phyloP scores from a whole-genome alignment of 345 rosid species.

The Populus alba region DNA sequence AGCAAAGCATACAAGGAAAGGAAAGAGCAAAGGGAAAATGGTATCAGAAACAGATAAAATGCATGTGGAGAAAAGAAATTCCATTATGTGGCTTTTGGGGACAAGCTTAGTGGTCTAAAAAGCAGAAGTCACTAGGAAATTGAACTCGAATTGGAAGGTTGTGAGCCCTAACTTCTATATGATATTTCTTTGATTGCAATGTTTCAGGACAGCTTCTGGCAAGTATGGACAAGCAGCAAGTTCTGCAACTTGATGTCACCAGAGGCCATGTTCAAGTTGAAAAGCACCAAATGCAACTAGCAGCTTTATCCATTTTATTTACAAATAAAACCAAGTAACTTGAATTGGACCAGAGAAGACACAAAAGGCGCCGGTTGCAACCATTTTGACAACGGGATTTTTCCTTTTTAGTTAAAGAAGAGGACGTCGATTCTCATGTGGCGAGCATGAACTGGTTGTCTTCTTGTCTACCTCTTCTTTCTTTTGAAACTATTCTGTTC shows the following conservation, averaged over 20 bases:
- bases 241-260: slow-evolving; percentile 7
- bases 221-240: background rate
- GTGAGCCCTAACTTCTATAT: background rate
- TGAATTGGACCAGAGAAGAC: background rate
- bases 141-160: background rate
- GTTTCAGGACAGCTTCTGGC: background rate
- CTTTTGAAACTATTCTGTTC: background rate
- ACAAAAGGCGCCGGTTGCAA: too few species aligned
- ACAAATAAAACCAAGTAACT: background rate
- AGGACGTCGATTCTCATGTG: slow-evolving; percentile 7
- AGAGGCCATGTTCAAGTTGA: background rate
- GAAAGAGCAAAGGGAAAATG: background rate
- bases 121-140: slow-evolving; percentile 3
- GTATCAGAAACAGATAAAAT: background rate
- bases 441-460: background rate
- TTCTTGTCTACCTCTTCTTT: background rate
- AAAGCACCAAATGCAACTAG: background rate
- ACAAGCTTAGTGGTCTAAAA: slow-evolving; percentile 9
- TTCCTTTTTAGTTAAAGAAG: too few species aligned
- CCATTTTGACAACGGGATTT: too few species aligned
- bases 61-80: background rate
- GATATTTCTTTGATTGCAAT: background rate
- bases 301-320: background rate
- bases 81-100: slow-evolving; percentile 18
- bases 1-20: background rate